These are phyloP conservation scores for Obelidium mucronatum DNA, from an alignment of 192 early-diverging fungal genomes.

Conservation along the genomic window DNA sequence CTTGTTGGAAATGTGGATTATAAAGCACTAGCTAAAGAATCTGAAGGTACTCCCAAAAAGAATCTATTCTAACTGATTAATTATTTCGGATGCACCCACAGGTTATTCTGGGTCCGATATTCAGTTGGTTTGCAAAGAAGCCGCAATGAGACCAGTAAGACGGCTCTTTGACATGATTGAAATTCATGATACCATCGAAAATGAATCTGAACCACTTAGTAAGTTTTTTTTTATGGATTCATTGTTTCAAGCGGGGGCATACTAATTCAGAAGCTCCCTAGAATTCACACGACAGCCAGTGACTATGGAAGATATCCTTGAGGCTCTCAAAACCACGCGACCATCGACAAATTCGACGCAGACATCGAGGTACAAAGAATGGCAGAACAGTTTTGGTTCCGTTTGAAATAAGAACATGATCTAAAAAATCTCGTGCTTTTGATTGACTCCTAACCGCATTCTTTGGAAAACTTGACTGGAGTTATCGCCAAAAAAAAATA, in stretches of 20 bases:
- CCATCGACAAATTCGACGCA: slow-evolving; percentile 16
- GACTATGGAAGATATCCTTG: slow-evolving; percentile 13
- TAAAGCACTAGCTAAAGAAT: slow-evolving; percentile 41
- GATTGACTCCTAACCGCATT: no score
- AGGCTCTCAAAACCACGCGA: slow-evolving; percentile 10
- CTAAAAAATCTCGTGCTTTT: neutral
- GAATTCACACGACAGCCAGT: slow-evolving; percentile 15
- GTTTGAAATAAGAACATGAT: neutral
- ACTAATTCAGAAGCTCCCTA: neutral
- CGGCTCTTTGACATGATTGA: slow-evolving; percentile 58
- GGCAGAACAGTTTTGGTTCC: slow-evolving; percentile 25
- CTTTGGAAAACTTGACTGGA: no score
- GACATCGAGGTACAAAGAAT: neutral
- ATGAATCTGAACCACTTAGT: neutral
- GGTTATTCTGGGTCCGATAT: slow-evolving; percentile 66
- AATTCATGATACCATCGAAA: slow-evolving; percentile 7
- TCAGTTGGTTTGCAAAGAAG: slow-evolving; percentile 63
- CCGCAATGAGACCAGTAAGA: slow-evolving; percentile 62
- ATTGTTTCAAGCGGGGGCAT: neutral
- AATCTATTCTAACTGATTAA: slow-evolving; percentile 8
- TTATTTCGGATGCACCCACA: slow-evolving; percentile 9
- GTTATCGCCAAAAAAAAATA: no score
- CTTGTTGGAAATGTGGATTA: slow-evolving; percentile 49
- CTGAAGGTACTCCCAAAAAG: slow-evolving; percentile 43
- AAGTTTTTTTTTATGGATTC: neutral